Evolutionary conservation across 1,284 basidiomycete genomes (phyloP), one percentile per base, ranked within the genome.

Genomic region (Rhodotorula mucilaginosa): DNA sequence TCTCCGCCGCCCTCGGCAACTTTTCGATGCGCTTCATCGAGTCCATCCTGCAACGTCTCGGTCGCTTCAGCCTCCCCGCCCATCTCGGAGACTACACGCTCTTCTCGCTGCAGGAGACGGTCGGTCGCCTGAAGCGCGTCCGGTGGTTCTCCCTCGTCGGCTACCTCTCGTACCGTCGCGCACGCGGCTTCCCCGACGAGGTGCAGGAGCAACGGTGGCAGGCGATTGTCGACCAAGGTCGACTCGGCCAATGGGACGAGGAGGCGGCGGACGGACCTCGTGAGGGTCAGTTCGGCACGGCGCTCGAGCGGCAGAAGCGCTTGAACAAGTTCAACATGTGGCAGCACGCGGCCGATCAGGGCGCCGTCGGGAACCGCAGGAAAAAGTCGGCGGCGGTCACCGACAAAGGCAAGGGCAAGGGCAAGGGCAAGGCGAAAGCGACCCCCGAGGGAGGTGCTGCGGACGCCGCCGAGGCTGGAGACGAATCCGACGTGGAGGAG

Each of bases 1-100:
- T 93, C 46, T 87, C 87, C 51, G 73, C 78, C 31, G 83, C 85
- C 26, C 83, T 93, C 29, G 85, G 86, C 74, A 84, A 88, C 72
- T 90, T 91, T 71, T 90, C 92, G 79, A 86, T 85, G 77, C 87
- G 92, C 44, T 91, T 89, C 3, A 83, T 92, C 63, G 91, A 93
- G 78, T 84, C 89, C 21, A 82, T 91, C n/a, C 83, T 93, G 48
- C 84, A 84, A 21, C 87, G 89, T 58, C 86, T 90, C 56, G 87
- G 88, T 72, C 87, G 85, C 76, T 83, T 80, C 69, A 82, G 83
- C 12, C 89, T 88, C 26, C 89, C 90, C 4, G 68, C 85, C 19
- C 89, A 91, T 79, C 84, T 92, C 7, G 82, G 83, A 60, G 90
- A 93, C 80, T 82, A 90, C 58, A 85, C 86, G 46, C 85, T 90